These are phyloP conservation scores for Jamesozyma hellenica DNA, from an alignment of 805 yeast genomes.

Conservation along the genomic window DNA sequence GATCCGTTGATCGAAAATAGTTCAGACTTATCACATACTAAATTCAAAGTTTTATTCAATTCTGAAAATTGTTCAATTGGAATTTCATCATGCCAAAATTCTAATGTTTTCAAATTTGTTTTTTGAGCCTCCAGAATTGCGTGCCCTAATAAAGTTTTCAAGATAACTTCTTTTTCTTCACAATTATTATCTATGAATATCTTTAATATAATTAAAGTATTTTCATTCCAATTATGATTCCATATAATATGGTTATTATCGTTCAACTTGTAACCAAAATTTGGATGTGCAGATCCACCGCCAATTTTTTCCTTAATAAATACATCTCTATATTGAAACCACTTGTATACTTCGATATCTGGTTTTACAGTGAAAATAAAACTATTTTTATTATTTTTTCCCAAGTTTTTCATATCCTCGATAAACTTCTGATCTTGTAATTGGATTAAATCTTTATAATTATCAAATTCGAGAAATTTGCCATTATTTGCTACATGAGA, in stretches of 20 bases:
- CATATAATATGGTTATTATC: constrained; percentile 34
- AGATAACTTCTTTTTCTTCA: constrained; percentile 9
- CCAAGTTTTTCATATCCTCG: constrained; percentile 13
- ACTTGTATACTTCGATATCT: constrained; percentile 30
- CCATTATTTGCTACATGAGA: constrained; percentile 7
- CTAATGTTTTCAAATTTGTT: constrained; percentile 21
- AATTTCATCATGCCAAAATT: constrained; percentile 35
- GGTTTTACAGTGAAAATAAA: constrained; percentile 31
- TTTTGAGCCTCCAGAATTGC: constrained; percentile 30
- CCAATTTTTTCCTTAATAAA: constrained; percentile 24
- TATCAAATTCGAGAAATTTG: constrained; percentile 24
- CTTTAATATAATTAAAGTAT: constrained; percentile 24
- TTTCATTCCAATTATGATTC: constrained; percentile 35
- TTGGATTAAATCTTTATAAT: constrained; percentile 25
- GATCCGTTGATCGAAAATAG: constrained; percentile 27
- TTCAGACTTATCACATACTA: constrained; percentile 18
- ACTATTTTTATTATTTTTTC: constrained; percentile 14
- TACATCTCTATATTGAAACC: constrained; percentile 35
- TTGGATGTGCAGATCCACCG: constrained; percentile 7
- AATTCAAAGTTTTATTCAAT: constrained; percentile 11
- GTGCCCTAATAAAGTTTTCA: constrained; percentile 24
- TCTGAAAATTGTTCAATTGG: constrained; percentile 19
- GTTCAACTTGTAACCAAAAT: constrained; percentile 25
- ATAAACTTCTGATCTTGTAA: constrained; percentile 19
- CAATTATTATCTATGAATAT: constrained; percentile 13